Evolutionary conservation across 805 yeast genomes (phyloP).

Genomic region (Allodekkera sacchari): DNA sequence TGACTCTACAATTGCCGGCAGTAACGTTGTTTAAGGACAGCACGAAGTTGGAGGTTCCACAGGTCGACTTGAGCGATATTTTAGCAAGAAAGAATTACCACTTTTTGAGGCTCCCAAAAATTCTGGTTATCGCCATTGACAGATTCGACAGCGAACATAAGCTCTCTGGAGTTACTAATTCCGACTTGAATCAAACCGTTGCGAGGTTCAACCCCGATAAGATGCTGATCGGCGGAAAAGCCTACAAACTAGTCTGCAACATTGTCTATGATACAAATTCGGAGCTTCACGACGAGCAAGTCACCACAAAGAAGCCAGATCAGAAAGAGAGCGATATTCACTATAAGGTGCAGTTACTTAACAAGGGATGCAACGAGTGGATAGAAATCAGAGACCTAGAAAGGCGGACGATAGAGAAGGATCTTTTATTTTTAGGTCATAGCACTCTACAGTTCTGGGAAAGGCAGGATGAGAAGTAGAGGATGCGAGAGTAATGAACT

Average conservation of each 20-base stretch:
- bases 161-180: conserved; percentile 23
- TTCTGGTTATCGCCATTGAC: conserved; percentile 48
- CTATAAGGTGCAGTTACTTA: conserved; percentile 45
- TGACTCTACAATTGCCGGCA: conserved; percentile 55
- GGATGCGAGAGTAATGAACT: too few relatives aligned
- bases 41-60: conserved; percentile 38
- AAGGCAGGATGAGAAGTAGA: too few relatives aligned
- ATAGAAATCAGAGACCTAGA: conserved; percentile 45
- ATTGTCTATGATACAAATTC: conserved; percentile 28
- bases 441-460: conserved; percentile 66
- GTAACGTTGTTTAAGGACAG: conserved; percentile 48
- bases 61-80: conserved; percentile 36
- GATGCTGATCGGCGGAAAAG: conserved; percentile 19
- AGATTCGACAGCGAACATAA: conserved; percentile 35
- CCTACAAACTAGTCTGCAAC: conserved; percentile 42
- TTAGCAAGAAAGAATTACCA: conserved; percentile 34
- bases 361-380: conserved; percentile 42
- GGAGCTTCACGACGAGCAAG: conserved; percentile 6
- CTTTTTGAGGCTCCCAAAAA: conserved; percentile 40
- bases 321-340: conserved; percentile 6
- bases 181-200: conserved; percentile 49
- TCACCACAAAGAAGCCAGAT: conserved; percentile 1
- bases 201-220: conserved; percentile 45
- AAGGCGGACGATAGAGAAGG: conserved; percentile 40
- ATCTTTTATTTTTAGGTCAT: conserved; percentile 53